These are phyloP conservation scores for Liriodendron chinense DNA, from an alignment of 164 flowering plant genomes.

Conservation along the genomic window DNA sequence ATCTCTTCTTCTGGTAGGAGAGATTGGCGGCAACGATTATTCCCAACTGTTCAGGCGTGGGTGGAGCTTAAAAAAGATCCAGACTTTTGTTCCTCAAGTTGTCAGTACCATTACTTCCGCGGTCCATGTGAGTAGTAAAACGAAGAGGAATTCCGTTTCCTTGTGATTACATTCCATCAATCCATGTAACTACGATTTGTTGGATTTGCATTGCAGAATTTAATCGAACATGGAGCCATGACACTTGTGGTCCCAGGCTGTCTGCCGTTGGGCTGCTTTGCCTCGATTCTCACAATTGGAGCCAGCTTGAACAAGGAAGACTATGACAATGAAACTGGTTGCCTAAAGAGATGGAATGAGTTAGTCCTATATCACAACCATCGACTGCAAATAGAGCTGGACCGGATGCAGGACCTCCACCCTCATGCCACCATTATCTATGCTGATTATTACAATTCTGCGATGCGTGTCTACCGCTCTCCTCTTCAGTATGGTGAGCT, in stretches of 20 bases:
- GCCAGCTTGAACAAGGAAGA: not conserved
- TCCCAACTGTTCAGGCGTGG: not conserved
- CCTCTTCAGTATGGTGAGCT: not conserved
- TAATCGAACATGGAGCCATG: constrained; percentile 57
- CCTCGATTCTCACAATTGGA: not conserved
- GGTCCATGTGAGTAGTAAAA: constrained; percentile 1
- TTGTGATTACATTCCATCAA: not conserved
- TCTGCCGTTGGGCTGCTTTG: constrained; percentile 20
- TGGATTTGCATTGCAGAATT: constrained; percentile 16
- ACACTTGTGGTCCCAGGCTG: constrained; percentile 51
- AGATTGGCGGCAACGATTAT: constrained; percentile 40
- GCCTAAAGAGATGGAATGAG: constrained; percentile 1
- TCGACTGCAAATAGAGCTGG: not conserved
- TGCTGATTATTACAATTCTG: constrained; percentile 1
- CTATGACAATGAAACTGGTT: constrained; percentile 1
- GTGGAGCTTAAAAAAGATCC: not conserved
- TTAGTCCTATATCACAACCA: not conserved
- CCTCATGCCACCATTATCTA: constrained; percentile 3
- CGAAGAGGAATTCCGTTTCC: not conserved
- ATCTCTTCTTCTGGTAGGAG: constrained; percentile 32
- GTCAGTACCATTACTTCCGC: not conserved
- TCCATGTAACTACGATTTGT: not conserved
- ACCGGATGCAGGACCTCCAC: not conserved
- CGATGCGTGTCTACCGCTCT: not conserved
- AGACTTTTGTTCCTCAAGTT: not conserved